Evolutionary conservation across 2,329 filamentous ascomycete species (phyloP).

Genomic region (Escovopsis weberi): DNA sequence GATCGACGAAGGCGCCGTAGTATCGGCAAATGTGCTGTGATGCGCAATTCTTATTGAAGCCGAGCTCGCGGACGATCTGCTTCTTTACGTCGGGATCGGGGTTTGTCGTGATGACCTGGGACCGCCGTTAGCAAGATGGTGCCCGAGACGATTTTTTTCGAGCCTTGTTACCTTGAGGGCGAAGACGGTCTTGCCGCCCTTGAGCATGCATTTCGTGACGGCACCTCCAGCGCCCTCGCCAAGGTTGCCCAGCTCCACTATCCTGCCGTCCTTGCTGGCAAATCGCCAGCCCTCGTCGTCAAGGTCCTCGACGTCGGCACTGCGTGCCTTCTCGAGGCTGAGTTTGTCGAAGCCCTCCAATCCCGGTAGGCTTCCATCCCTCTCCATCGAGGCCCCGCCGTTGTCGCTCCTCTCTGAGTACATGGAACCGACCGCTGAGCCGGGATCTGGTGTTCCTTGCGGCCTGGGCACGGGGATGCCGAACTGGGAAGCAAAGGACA

Average conservation of each 20-base stretch:
- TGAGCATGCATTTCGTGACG: conserved; percentile 79
- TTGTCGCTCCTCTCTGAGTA: conserved; percentile 71
- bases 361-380: conserved; percentile 66
- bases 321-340: conserved; percentile 66
- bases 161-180: conserved; percentile 62
- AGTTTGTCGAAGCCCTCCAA: conserved; percentile 68
- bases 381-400: conserved; percentile 56
- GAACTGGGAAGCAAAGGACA: conserved; percentile 65
- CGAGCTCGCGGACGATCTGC: conserved; percentile 89
- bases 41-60: conserved; percentile 95
- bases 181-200: conserved; percentile 86
- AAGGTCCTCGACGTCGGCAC: conserved; percentile 81
- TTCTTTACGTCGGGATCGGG: conserved; percentile 97
- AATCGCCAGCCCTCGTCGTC: conserved; percentile 94
- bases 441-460: conserved; percentile 64
- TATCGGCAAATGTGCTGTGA: conserved; percentile 95
- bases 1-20: conserved; percentile 93
- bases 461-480: conserved; percentile 51
- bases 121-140: conserved; percentile 2
- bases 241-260: conserved; percentile 75
- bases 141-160: conserved; percentile 6
- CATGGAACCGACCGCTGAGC: conserved; percentile 73
- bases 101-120: conserved; percentile 90
- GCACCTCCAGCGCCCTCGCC: conserved; percentile 94
- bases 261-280: conserved; percentile 75